phyloP scores from a whole-genome alignment of 1,139 yeast genomes.

The Sugiyamaella castrensis region DNA sequence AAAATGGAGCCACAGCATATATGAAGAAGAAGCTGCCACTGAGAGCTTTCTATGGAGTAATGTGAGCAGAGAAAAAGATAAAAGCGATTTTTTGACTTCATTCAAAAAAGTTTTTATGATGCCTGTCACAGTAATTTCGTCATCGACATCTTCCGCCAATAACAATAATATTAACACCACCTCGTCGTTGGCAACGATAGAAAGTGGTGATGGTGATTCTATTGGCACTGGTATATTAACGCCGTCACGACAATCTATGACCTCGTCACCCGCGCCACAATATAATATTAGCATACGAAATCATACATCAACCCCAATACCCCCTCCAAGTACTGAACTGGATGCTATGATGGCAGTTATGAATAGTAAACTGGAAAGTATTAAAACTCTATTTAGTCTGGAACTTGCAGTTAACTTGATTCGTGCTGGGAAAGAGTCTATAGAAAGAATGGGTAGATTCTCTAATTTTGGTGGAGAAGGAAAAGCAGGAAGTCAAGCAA shows the following conservation, averaged over 20 bases:
- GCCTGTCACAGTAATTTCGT: conserved; percentile 36
- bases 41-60: conserved; percentile 46
- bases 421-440: conserved; percentile 39
- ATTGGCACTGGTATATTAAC: not conserved
- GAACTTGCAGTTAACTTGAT: conserved; percentile 43
- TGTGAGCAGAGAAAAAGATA: conserved; percentile 43
- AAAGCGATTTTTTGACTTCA: conserved; percentile 52
- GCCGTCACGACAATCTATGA: conserved; percentile 10
- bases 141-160: conserved; percentile 3
- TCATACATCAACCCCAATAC: conserved; percentile 8
- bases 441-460: conserved; percentile 39
- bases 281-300: not conserved
- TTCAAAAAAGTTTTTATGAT: conserved; percentile 46
- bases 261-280: conserved; percentile 12
- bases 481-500: conserved; percentile 34
- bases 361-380: conserved; percentile 41
- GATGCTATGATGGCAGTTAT: conserved; percentile 47
- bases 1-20: conserved; percentile 37
- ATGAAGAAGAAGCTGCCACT: conserved; percentile 39
- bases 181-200: conserved; percentile 11
- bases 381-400: conserved; percentile 42
- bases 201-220: not conserved
- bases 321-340: conserved; percentile 42
- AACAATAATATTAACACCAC: conserved; percentile 10
- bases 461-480: conserved; percentile 27